Evolutionary conservation across 2,329 filamentous ascomycete genomes (phyloP), one percentile per base, ranked within the genome.

Genomic region (Zalaria obscura): DNA sequence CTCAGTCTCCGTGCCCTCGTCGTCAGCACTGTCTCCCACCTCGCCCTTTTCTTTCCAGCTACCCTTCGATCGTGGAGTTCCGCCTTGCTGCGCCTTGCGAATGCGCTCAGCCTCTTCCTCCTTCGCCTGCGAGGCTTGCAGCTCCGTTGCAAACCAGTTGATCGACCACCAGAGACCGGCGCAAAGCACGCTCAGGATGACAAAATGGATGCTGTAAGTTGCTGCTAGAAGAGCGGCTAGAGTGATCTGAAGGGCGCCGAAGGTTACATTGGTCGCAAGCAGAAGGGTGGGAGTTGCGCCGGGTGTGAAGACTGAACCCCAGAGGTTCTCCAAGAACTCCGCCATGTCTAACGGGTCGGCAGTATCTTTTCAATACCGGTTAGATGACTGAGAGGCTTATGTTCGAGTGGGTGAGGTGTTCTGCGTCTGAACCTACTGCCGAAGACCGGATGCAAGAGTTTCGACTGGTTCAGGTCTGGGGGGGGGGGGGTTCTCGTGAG

Each of bases 301-400:
- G 1, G 89, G 84, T 4, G 82, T 91, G 72, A 96, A 95, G 69
- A 96, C 79, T 56, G 85, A 93, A 58, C 83, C 75, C 83, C 86
- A 93, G 46, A 95, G 80, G 51, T 88, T 76, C 56, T 77, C 70
- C 47, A 93, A 55, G 62, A 80, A 80, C 51, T 56, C 50, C 29
- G 64, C 58, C 66, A 60, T 61, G 45, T 18, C 18, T 18, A 18
- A 18, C 18, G 18, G 18, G 18, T 2, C 18, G 18, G 18, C 18
- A 2, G 18, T 18, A 18, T 18, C 18, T 18, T 18, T 18, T n/a
- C n/a, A n/a, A 18, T 2, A 18, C 18, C 2, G 18, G 18, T 18
- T 18, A 18, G 18, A 18, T 2, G 2, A 18, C 18, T 18, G 18
- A 18, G 18, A 18, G 18, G 18, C 18, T 18, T 18, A 18, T 18